These are phyloP conservation scores for Trametes cinnabarina DNA, from an alignment of 768 basidiomycete species.

Conservation along the genomic window DNA sequence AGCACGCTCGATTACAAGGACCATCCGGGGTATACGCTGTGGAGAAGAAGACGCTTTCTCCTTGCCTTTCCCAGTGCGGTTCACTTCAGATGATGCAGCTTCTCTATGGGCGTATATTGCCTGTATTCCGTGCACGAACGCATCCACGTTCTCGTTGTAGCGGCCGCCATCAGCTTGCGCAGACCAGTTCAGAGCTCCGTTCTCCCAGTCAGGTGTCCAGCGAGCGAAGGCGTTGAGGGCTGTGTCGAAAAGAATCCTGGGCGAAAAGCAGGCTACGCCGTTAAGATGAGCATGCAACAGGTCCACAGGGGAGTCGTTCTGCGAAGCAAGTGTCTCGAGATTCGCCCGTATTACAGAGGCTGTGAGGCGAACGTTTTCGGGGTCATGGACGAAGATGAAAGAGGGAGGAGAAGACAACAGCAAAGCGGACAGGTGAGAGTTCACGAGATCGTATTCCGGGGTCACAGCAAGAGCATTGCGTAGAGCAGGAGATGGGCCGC, in stretches of 20 bases:
- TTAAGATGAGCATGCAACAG: constrained; percentile 49
- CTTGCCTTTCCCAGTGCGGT: constrained; percentile 31
- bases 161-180: constrained; percentile 32
- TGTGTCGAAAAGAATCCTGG: constrained; percentile 64
- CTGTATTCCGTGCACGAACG: constrained; percentile 66
- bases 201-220: constrained; percentile 57
- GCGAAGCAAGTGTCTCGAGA: constrained; percentile 29
- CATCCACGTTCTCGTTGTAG: constrained; percentile 66
- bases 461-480: neutral
- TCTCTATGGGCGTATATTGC: constrained; percentile 19
- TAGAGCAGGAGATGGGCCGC: neutral
- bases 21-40: constrained; percentile 42
- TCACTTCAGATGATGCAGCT: neutral
- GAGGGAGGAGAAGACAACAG: constrained; percentile 47
- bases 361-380: constrained; percentile 47
- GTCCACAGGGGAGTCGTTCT: constrained; percentile 15
- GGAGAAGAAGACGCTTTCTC: constrained; percentile 25
- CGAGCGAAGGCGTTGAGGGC: constrained; percentile 58
- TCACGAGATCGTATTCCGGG: constrained; percentile 22
- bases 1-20: constrained; percentile 64
- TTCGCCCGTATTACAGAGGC: constrained; percentile 41
- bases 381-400: constrained; percentile 68
- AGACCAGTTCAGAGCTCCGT: constrained; percentile 61
- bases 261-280: constrained; percentile 57
- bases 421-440: constrained; percentile 28